Evolutionary conservation across 2,329 filamentous ascomycete species (phyloP), one percentile per base, ranked within the genome.

Genomic region (Fragosphaeria purpurea): DNA sequence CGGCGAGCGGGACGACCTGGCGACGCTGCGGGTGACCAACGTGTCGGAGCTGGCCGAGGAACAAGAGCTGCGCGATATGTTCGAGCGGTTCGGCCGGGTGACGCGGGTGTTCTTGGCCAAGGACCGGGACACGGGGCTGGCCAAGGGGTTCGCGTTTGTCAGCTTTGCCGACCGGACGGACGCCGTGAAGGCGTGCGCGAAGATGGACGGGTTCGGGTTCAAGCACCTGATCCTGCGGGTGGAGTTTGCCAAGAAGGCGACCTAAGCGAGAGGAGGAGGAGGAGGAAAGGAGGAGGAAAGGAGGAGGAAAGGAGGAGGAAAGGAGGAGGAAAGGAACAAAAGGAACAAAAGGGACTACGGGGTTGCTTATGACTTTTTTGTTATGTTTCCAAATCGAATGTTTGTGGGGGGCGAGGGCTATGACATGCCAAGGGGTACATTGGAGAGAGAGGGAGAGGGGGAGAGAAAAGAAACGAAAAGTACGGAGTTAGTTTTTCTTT

Each of bases 131-230:
- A 98, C 93, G 41, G 88, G 89, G 55, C 75, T 91, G 67, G 93
- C 93, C 61, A 98, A 98, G 82, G 93, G 93, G 56, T 98, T 98
- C 68, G 94, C 94, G 32, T 98, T 98, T 69, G 95, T 98, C 76
- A 95, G 88, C 70, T 98, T 93, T 65, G 87, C 85, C 54, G 93
- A 98, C 68, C 78, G 93, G 60, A 70, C 76, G 59, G 93, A 98
- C 69, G 93, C 93, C 59, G 86, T 87, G 61, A 87, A 86, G 74
- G 93, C 93, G 41, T 95, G 88, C 73, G 85, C 86, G 73, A 96
- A 95, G 80, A 91, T 98, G 88, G 93, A 98, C 71, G 93, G 93
- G 63, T 96, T 78, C 61, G 87, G 87, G 71, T 91, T 88, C 75
- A 85, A 86, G 69, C 87, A 93, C 73, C 76, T 93, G 62, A 93